Conservation (phyloP, 78 protist species). For the Dictyostelium firmibasis region DNA sequence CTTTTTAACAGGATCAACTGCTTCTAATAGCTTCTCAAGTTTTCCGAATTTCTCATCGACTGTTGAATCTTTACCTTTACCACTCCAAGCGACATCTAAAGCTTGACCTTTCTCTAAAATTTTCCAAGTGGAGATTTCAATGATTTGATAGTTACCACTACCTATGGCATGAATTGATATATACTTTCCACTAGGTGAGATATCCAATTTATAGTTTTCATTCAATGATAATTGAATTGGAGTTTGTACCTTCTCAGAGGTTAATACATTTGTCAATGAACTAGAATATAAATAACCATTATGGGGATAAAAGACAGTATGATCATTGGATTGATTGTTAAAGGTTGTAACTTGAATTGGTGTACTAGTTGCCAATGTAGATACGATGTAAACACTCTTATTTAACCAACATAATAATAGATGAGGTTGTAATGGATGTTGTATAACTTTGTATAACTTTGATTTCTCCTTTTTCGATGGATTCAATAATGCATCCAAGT, state of each 20-base stretch:
- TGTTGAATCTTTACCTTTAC: conserved; percentile 1
- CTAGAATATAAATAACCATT: conserved; percentile 9
- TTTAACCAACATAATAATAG: conserved; percentile 49
- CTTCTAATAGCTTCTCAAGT: conserved; percentile 38
- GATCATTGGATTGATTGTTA: neutral
- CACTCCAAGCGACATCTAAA: conserved; percentile 54
- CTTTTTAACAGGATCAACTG: conserved; percentile 39
- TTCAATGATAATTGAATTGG: conserved; percentile 12
- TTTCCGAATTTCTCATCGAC: conserved; percentile 30
- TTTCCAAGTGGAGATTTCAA: conserved; percentile 43
- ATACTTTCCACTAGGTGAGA: conserved; percentile 28
- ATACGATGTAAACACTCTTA: conserved; percentile 28
- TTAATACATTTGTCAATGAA: neutral
- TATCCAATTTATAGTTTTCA: conserved; percentile 13
- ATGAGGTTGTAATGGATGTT: conserved; percentile 56
- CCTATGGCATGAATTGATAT: neutral
- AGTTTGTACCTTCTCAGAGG: neutral
- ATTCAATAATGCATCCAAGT: conserved; percentile 28
- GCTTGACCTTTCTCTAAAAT: conserved; percentile 42
- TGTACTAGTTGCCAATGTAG: neutral
- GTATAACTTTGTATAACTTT: conserved; percentile 44
- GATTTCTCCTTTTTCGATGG: conserved; percentile 57
- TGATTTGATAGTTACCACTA: conserved; percentile 11
- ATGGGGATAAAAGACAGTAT: conserved; percentile 28
- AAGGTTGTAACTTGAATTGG: conserved; percentile 27